Base-by-base conservation (phyloP, 2,329 filamentous ascomycete genomes). In the Cladosporium sp. region DNA sequence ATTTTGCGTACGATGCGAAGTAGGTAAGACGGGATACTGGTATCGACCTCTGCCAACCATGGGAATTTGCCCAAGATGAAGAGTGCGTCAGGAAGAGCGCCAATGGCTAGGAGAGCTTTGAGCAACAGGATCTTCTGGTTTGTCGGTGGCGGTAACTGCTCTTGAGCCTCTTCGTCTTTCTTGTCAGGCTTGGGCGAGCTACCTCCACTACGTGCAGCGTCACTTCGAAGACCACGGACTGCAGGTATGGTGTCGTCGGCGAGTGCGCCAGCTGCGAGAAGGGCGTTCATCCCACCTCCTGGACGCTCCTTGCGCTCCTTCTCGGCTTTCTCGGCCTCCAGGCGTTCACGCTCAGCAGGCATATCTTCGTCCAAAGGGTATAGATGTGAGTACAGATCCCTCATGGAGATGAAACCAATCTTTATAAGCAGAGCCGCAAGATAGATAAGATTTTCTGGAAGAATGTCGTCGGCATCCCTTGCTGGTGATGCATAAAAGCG, bases 391-490 rank as follows among this genome's bases (percentile, higher is more conserved):
- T 96, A 97, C 1, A 99, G 79, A 70, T 99, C 94, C 55, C 86
- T 83, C 6, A 99, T 78, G 1, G 94, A 97, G 60, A 99, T 90
- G 73, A 99, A 99, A 1, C 94, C 95, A 64, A 97, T 90, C 75
- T 99, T 99, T 75, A 99, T 92, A 30, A 99, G 83, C 36, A 97
- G 82, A 1, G 94, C 92, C 0, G 92, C 88, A 17, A 99, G 83
- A 65, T 94, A 96, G 30, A 97, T 90, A 3, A 99, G 81, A 66
- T 99, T 99, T 39, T 94, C 90, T 0, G 94, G 94, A 2, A 97
- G 80, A 2, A 87, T 81, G 68, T 97, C 94, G 1, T 83, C 79
- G 56, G 86, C 82, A 60, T 90, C 85, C 58, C 93, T 85, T 37
- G 88, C 86, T 28, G 87, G 80, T 0, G 91, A 95, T 40, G 90